Conservation (phyloP, 768 basidiomycete species). For the Tulasnella sp. region DNA sequence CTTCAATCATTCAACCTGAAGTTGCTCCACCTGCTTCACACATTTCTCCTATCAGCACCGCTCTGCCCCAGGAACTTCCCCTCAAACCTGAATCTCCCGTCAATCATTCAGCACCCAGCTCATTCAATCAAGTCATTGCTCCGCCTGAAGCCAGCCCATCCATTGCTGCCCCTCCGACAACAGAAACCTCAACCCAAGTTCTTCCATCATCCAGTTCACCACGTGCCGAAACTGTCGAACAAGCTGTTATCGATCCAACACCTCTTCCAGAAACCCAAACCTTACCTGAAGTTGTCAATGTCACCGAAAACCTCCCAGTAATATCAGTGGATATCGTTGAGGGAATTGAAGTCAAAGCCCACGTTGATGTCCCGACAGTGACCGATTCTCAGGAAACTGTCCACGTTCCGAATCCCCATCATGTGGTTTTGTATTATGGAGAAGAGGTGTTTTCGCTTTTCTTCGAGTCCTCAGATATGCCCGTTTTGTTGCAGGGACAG, state of each 20-base stretch:
- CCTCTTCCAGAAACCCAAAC: neutral
- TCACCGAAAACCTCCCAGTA: neutral
- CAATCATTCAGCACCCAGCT: neutral
- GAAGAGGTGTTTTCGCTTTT: conserved; percentile 8
- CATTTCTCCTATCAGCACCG: neutral
- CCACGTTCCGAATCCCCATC: conserved; percentile 7
- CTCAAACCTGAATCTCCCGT: neutral
- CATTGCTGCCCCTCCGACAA: neutral
- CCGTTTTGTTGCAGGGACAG: neutral
- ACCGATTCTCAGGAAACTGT: neutral
- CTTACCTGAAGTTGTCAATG: neutral
- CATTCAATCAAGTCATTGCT: neutral
- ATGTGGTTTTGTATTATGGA: conserved; percentile 1
- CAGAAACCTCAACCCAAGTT: neutral
- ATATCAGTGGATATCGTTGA: neutral
- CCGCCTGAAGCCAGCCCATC: neutral
- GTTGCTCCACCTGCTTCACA: neutral
- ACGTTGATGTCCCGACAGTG: neutral
- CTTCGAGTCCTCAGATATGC: neutral
- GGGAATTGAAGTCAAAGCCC: neutral
- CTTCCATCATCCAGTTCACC: neutral
- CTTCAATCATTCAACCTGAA: neutral
- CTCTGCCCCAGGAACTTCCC: neutral
- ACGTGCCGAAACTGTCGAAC: neutral
- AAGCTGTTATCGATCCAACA: neutral